Evolutionary conservation across 2,329 filamentous ascomycete species (phyloP).

Genomic region (Clonostachys solani): DNA sequence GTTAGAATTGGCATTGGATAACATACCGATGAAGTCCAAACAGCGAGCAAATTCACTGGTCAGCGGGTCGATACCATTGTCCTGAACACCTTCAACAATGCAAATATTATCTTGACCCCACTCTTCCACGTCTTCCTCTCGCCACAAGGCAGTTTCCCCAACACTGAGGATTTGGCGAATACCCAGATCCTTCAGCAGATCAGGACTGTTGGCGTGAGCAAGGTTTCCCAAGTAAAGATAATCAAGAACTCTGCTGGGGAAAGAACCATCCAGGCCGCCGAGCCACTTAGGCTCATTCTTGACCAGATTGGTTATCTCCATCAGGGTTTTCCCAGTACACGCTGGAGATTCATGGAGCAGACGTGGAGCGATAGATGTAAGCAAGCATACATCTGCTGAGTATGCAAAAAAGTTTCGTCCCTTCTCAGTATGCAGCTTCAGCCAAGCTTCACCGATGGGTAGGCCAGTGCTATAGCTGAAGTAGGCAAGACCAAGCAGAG

Average conservation of each 20-base stretch:
- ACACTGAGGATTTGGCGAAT: constrained; percentile 89
- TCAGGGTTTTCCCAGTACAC: constrained; percentile 39
- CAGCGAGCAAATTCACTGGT: constrained; percentile 82
- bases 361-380: constrained; percentile 72
- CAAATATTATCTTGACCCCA: constrained; percentile 80
- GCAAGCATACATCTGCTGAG: constrained; percentile 77
- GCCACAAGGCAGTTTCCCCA: constrained; percentile 83
- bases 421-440: constrained; percentile 75
- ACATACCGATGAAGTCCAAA: constrained; percentile 86
- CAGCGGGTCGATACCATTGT: constrained; percentile 93
- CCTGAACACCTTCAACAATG: constrained; percentile 81
- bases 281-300: constrained; percentile 74
- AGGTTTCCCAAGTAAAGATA: constrained; percentile 98
- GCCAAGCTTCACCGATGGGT: constrained; percentile 80
- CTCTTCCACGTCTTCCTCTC: constrained; percentile 59
- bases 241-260: constrained; percentile 82
- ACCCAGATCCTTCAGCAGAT: constrained; percentile 72
- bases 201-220: constrained; percentile 89
- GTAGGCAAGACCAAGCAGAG: constrained; percentile 84
- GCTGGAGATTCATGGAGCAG: constrained; percentile 69
- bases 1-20: not conserved
- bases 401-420: constrained; percentile 96
- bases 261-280: constrained; percentile 76
- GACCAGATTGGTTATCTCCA: constrained; percentile 47
- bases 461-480: constrained; percentile 86